Evolutionary conservation across 352 stramenopile species (phyloP).

Genomic region (Blastocystis sp.): DNA sequence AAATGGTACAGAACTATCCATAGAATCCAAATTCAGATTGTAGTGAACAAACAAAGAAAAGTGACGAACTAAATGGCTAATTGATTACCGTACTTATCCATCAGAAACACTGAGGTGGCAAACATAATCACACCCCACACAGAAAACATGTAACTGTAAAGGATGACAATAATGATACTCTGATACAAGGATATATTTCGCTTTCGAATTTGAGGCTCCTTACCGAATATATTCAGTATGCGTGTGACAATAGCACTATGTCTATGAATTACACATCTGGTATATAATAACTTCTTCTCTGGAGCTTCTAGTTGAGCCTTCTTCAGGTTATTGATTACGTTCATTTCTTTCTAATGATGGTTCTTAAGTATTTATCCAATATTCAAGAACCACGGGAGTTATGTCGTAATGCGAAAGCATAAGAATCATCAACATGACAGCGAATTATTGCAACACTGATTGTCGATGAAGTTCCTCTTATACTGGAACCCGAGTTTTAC

Average conservation of each 20-base stretch:
- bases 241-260: not conserved
- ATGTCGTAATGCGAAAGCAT: no score
- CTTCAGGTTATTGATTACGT: constrained; percentile 38
- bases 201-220: not conserved
- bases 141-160: constrained; percentile 27
- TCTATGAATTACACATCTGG: not conserved
- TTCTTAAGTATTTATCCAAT: no score
- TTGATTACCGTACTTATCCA: constrained; percentile 40
- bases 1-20: no score
- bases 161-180: not conserved
- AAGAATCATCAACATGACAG: no score
- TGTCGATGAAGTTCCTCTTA: no score
- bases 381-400: no score
- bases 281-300: not conserved
- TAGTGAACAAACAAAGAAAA: not conserved
- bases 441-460: no score
- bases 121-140: constrained; percentile 50
- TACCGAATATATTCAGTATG: constrained; percentile 14
- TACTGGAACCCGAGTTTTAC: no score
- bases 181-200: constrained; percentile 22
- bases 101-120: not conserved
- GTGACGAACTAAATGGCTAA: constrained; percentile 25
- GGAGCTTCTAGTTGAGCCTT: not conserved
- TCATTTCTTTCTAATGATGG: not conserved
- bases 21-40: not conserved